These are phyloP conservation scores for Chlorella sp. DNA, from an alignment of 139 green algal species.

Conservation along the genomic window DNA sequence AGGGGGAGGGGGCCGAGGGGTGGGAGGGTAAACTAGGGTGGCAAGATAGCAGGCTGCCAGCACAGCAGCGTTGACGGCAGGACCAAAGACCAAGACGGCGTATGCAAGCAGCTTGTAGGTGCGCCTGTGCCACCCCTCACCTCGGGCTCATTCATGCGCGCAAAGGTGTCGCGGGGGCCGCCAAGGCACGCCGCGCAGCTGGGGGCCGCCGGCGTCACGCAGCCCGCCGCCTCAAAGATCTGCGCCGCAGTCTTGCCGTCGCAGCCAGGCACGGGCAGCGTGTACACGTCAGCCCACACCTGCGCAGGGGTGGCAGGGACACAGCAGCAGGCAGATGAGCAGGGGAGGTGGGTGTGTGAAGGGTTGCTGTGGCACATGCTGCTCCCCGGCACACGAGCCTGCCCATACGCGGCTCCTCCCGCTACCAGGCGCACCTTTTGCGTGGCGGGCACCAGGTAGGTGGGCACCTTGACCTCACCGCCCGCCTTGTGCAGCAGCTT, in stretches of 20 bases:
- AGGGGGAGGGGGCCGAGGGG: too few relatives aligned
- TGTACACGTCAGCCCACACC: slow-evolving; percentile 97
- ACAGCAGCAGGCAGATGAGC: neutral
- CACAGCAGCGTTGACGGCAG: too few relatives aligned
- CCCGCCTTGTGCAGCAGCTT: slow-evolving; percentile 89
- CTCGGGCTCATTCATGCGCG: slow-evolving; percentile 95
- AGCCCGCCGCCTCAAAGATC: slow-evolving; percentile 95
- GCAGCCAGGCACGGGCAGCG: slow-evolving; percentile 88
- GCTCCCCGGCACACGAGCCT: too few relatives aligned
- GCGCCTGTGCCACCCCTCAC: too few relatives aligned
- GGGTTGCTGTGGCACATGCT: too few relatives aligned
- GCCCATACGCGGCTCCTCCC: neutral
- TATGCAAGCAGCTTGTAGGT: too few relatives aligned
- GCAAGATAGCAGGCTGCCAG: too few relatives aligned
- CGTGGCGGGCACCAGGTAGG: slow-evolving; percentile 95
- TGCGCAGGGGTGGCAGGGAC: slow-evolving; percentile 17
- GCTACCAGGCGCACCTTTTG: slow-evolving; percentile 78
- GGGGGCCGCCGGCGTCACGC: slow-evolving; percentile 86
- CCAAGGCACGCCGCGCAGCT: slow-evolving; percentile 95
- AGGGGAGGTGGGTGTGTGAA: too few relatives aligned
- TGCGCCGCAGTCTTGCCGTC: slow-evolving; percentile 94
- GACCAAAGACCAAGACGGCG: too few relatives aligned
- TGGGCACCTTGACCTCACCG: slow-evolving; percentile 92
- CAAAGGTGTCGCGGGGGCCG: slow-evolving; percentile 94
- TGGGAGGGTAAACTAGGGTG: too few relatives aligned